Conservation (phyloP, 768 basidiomycete species). For the Phlegmacium glaucopus region DNA sequence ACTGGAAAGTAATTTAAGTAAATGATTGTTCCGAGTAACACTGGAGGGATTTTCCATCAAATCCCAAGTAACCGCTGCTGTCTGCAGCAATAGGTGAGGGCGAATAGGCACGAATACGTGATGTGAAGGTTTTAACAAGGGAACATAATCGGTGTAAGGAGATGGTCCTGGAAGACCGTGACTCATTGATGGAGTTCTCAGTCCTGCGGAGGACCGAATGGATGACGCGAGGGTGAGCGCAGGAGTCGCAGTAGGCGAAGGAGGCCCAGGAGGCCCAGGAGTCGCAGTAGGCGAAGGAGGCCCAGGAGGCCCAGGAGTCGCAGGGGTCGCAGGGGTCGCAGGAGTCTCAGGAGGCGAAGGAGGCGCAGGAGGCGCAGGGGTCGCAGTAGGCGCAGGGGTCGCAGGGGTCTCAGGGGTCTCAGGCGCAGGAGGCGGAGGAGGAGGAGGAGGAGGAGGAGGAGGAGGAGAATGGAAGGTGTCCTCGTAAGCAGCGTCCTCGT, state of each 20-base stretch:
- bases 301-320: too few relatives aligned
- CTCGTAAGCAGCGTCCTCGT: too few relatives aligned
- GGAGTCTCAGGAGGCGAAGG: conserved; percentile 3
- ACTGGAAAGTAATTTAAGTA: conserved; percentile 23
- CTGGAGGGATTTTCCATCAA: conserved; percentile 26
- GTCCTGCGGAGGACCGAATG: conserved; percentile 1
- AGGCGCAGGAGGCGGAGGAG: too few relatives aligned
- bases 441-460: too few relatives aligned
- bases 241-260: not conserved
- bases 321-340: too few relatives aligned
- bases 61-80: conserved; percentile 25
- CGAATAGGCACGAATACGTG: conserved; percentile 5
- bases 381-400: too few relatives aligned
- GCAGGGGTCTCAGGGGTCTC: too few relatives aligned
- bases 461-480: too few relatives aligned
- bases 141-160: not conserved
- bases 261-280: too few relatives aligned
- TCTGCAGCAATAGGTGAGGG: conserved; percentile 26
- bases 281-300: conserved; percentile 1
- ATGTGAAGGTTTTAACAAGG: not conserved
- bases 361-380: too few relatives aligned
- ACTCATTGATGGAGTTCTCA: not conserved
- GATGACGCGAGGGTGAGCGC: not conserved
- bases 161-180: conserved; percentile 1
- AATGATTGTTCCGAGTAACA: conserved; percentile 18